Evolutionary conservation across 1,284 basidiomycete genomes (phyloP), one percentile per base, ranked within the genome.

Genomic region (Veloporphyrellus conicus): DNA sequence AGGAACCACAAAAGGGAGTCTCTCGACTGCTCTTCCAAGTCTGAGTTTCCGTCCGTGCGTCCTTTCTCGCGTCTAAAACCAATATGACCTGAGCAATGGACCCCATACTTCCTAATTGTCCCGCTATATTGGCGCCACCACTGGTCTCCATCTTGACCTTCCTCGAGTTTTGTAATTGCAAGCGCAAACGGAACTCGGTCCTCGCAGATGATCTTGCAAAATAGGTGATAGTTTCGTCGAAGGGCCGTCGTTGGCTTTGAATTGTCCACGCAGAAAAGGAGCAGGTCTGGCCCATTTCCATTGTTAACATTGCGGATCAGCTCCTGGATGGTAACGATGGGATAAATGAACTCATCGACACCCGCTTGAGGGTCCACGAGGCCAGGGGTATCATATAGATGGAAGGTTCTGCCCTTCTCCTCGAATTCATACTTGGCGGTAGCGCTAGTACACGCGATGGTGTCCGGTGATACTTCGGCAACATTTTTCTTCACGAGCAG

Each of bases 311-410:
- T 54, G 19, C 41, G 56, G 39, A 74, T 55, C 37, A 71, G 57
- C 10, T 53, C 48, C 25, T 62, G 54, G 29, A 64, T 64, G 40
- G 60, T 47, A 11, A 61, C 58, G 36, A 74, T 61, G 4, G 69
- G 64, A 11, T 61, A 47, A 49, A 63, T 15, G 54, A 60, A 52
- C 52, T 53, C 8, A 45, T 58, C 11, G 54, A 61, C n/a, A 14
- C 56, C 29, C 60, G 61, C 41, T 20, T 45, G 44, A 34, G 68
- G 67, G 43, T 74, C 72, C 16, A 70, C 56, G 12, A 73, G 66
- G n/a, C 73, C 73, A 5, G 65, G 64, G 10, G 72, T 73, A 46
- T 72, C 71, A 54, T 65, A 67, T 19, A 73, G 29, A 25, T 45
- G 59, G 23, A 65, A 62, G 15, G 42, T 42, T 31, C 25, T 48